Conservation (phyloP, 768 basidiomycete species). For the Boletus insuetus region DNA sequence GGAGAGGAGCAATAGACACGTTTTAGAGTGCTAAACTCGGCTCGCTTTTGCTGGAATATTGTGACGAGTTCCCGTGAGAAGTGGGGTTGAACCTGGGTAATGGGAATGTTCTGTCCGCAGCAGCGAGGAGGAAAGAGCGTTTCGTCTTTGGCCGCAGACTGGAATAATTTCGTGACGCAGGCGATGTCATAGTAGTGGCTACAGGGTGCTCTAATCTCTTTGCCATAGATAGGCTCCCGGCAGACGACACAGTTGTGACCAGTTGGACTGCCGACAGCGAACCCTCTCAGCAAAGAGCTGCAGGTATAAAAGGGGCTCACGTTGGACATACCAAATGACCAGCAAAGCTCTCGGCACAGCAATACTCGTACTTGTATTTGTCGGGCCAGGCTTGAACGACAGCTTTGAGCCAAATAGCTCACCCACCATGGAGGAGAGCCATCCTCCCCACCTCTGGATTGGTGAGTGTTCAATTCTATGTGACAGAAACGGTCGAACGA, state of each 20-base stretch:
- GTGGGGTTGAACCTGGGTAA: constrained; percentile 15
- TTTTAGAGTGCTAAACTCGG: neutral
- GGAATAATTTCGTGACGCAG: constrained; percentile 37
- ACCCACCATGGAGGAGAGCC: constrained; percentile 17
- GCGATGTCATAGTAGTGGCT: constrained; percentile 35
- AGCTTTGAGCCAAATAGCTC: neutral
- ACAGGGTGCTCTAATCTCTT: constrained; percentile 32
- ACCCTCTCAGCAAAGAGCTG: neutral
- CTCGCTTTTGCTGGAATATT: neutral
- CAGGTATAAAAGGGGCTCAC: neutral
- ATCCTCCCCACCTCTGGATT: constrained; percentile 15
- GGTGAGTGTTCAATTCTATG: neutral
- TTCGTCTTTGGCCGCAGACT: constrained; percentile 36
- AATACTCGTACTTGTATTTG: neutral
- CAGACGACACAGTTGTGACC: constrained; percentile 37
- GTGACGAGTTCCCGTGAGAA: neutral
- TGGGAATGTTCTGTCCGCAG: constrained; percentile 33
- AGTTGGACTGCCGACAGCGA: constrained; percentile 7
- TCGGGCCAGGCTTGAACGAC: neutral
- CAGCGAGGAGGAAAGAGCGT: constrained; percentile 41
- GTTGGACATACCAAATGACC: constrained; percentile 11
- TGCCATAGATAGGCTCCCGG: constrained; percentile 29
- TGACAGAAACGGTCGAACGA: neutral
- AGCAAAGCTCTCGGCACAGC: neutral
- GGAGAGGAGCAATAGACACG: neutral